These are phyloP conservation scores for Vitis rotundifolia DNA, from an alignment of 164 flowering plant species.

Conservation along the genomic window DNA sequence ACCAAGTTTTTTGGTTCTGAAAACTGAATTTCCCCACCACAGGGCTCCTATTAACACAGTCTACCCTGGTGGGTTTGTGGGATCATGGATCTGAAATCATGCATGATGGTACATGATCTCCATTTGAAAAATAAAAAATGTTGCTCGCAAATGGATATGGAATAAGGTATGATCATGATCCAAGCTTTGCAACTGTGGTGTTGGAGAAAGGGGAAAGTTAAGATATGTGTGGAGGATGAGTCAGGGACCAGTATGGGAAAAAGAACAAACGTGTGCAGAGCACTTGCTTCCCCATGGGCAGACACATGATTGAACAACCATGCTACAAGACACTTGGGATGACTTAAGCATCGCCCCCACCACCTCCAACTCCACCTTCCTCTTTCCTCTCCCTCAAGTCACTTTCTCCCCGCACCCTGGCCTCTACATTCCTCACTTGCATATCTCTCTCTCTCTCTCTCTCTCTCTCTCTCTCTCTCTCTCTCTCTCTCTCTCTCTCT, in stretches of 20 bases:
- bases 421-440: not conserved
- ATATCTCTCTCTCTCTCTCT: not conserved
- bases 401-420: conserved; percentile 4
- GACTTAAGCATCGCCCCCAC: not conserved
- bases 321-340: not conserved
- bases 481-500: not conserved
- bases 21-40: too few relatives aligned
- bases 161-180: not conserved
- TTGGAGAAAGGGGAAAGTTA: not conserved
- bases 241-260: conserved; percentile 15
- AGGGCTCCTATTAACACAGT: too few relatives aligned
- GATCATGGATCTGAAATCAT: too few relatives aligned
- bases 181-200: not conserved
- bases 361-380: not conserved
- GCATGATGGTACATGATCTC: too few relatives aligned
- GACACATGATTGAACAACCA: not conserved
- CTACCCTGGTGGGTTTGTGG: too few relatives aligned
- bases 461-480: not conserved
- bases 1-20: too few relatives aligned
- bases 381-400: not conserved
- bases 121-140: too few relatives aligned
- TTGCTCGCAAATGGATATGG: too few relatives aligned
- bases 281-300: conserved; percentile 13
- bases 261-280: conserved; percentile 4
- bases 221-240: conserved; percentile 26